These are phyloP conservation scores for Rhodotorula toruloides DNA, from an alignment of 768 basidiomycete genomes.

Conservation along the genomic window DNA sequence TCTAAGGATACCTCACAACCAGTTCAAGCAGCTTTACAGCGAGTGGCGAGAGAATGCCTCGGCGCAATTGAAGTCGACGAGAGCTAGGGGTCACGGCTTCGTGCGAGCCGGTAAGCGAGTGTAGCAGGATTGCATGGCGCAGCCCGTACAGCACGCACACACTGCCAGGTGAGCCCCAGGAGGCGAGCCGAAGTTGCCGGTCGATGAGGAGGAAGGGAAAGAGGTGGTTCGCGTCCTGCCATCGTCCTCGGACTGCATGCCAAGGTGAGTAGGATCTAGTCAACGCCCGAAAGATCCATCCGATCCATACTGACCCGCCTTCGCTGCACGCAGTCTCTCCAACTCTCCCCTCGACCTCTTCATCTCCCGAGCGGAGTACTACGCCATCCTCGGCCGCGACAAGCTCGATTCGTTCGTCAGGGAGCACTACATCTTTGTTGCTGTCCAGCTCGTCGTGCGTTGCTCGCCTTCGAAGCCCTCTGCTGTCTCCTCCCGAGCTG, in stretches of 20 bases:
- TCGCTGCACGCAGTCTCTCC: neutral
- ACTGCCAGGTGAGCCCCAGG: too few relatives aligned
- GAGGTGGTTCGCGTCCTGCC: neutral
- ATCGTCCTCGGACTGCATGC: slow-evolving; percentile 1
- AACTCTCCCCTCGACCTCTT: neutral
- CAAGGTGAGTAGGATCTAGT: neutral
- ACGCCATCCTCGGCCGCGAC: slow-evolving; percentile 4
- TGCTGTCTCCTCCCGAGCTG: neutral
- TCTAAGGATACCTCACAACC: too few relatives aligned
- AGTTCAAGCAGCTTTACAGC: too few relatives aligned
- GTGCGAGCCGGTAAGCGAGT: too few relatives aligned
- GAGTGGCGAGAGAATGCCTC: too few relatives aligned
- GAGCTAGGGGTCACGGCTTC: too few relatives aligned
- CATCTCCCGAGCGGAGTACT: neutral
- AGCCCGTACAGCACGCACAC: too few relatives aligned
- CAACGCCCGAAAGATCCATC: neutral
- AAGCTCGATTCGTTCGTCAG: slow-evolving; percentile 3
- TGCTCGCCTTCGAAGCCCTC: neutral
- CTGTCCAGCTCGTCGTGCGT: slow-evolving; percentile 16
- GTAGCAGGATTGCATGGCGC: too few relatives aligned
- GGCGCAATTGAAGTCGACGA: too few relatives aligned
- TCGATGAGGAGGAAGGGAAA: neutral
- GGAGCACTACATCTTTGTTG: slow-evolving; percentile 19
- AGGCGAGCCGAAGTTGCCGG: too few relatives aligned
- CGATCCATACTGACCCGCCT: neutral